Percentiles rank a stretch among this genome's conserved stretches.
Evolutionary conservation across 768 basidiomycete species (phyloP).

Genomic region (Piloderma croceum): DNA sequence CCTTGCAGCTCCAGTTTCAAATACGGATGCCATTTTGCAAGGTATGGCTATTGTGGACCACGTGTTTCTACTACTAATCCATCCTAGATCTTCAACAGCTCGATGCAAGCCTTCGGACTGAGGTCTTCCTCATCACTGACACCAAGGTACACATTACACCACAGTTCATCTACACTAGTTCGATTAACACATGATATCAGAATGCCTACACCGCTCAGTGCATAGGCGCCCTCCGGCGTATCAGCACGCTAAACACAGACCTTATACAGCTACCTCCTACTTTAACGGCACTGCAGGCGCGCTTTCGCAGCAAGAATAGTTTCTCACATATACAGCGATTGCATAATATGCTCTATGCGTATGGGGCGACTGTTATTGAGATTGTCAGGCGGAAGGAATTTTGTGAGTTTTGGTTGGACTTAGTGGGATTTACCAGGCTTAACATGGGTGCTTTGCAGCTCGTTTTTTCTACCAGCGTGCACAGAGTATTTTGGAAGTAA

Average conservation of each 20-base stretch:
- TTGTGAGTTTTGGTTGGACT: slow-evolving; percentile 46
- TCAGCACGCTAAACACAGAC: slow-evolving; percentile 77
- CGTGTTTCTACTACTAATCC: slow-evolving; percentile 3
- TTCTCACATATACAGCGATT: slow-evolving; percentile 89
- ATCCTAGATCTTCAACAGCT: slow-evolving; percentile 55
- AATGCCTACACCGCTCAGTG: slow-evolving; percentile 68
- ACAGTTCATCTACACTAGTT: too few relatives aligned
- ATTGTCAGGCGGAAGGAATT: slow-evolving; percentile 90
- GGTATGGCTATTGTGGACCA: slow-evolving; percentile 30
- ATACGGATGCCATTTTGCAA: slow-evolving; percentile 47
- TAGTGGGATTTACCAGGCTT: not conserved
- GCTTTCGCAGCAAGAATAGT: slow-evolving; percentile 69
- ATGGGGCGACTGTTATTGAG: slow-evolving; percentile 87
- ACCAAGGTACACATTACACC: slow-evolving; percentile 46
- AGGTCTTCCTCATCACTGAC: slow-evolving; percentile 51
- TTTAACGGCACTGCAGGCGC: slow-evolving; percentile 60
- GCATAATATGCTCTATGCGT: slow-evolving; percentile 87
- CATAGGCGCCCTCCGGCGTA: slow-evolving; percentile 61
- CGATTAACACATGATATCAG: slow-evolving; percentile 37
- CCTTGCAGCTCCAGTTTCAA: slow-evolving; percentile 36
- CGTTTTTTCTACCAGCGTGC: slow-evolving; percentile 79
- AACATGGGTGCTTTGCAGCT: slow-evolving; percentile 34
- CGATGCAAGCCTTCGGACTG: slow-evolving; percentile 56
- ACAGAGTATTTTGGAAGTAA: slow-evolving; percentile 74
- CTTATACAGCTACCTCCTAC: slow-evolving; percentile 67